Base-by-base conservation (phyloP, 2,329 filamentous ascomycete species). In the Epichloe sibirici region DNA sequence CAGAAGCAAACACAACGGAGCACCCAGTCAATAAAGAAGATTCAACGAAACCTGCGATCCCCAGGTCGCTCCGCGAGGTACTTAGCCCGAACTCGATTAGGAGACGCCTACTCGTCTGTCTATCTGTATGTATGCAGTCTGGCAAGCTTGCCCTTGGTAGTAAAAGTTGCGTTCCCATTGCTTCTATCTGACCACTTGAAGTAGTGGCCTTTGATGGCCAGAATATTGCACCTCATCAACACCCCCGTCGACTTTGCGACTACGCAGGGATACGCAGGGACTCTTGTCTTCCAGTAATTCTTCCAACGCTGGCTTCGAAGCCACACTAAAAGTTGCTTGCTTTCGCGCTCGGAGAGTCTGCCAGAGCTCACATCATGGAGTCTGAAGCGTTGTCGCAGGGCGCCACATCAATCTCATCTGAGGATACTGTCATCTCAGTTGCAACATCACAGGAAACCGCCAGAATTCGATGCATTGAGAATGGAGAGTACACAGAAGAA, bases 381-480 rank as follows among this genome's bases (percentile, higher is more conserved):
- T 23, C 39, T 15, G 37, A 12, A 7, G 31, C n/a, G 9, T n/a
- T 13, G n/a, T 21, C 40, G 23, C 38, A 23, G 5, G 34, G 23
- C 21, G 25, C 45, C n/a, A 17, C 48, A 17, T 53, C 50, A 8
- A 23, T 47, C 34, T 45, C 42, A 12, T 55, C 55, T 3, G 5
- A 43, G 39, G 51, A 50, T n/a, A 49, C 53, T 15, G 59, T 57
- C 1, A 62, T 69, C 25, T 62, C 65, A 28, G 66, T 67, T 3
- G 65, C 65, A 44, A 63, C 57, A 37, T 55, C 60, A 2, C 56
- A 61, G 5, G 64, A 69, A 21, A 63, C 60, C 3, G 58, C 57
- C 15, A 47, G 66, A 0, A 65, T 68, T 35, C 61, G 64, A 38
- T 61, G 59, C 50, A 62, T 69, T 40, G 67, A 69, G 38, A 57